Evolutionary conservation across 2,329 filamentous ascomycete genomes (phyloP).

Genomic region (Catunica adiposa): DNA sequence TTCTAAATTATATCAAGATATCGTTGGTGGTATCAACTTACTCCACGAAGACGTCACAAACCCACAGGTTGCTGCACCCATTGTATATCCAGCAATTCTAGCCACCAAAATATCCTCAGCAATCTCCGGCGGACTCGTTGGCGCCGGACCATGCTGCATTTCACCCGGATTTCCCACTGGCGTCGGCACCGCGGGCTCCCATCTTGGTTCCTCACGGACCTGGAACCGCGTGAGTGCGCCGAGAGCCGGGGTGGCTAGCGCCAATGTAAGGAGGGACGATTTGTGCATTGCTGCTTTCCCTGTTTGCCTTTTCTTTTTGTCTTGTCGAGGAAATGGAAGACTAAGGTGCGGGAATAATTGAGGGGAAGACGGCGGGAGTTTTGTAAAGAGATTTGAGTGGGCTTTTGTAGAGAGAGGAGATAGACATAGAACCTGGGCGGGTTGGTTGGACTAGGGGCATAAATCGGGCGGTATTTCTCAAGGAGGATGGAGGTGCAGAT

Average conservation of each 20-base stretch:
- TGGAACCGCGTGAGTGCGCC: constrained; percentile 18
- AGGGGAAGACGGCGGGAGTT: neutral
- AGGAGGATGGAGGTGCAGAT: too few species aligned
- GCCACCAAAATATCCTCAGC: constrained; percentile 20
- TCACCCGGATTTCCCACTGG: neutral
- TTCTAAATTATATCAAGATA: neutral
- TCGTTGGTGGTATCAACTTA: constrained; percentile 18
- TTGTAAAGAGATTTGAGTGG: neutral
- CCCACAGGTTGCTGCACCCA: constrained; percentile 21
- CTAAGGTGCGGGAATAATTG: neutral
- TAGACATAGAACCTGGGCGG: neutral
- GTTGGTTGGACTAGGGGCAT: too few species aligned
- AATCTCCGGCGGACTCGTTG: constrained; percentile 20
- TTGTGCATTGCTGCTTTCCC: constrained; percentile 1
- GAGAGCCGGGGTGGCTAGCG: constrained; percentile 15
- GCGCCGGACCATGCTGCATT: constrained; percentile 17
- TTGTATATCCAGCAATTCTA: constrained; percentile 19
- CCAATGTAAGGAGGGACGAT: neutral
- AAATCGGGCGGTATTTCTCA: too few species aligned
- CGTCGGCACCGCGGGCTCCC: constrained; percentile 18
- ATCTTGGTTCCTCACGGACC: constrained; percentile 18
- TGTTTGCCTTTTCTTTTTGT: neutral
- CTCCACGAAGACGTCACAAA: constrained; percentile 19
- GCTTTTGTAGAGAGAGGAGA: neutral
- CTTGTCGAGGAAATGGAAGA: neutral